A percentile compares a stretch with the other conserved stretches of the same genome.
Conservation (phyloP, 2,329 filamentous ascomycete species). For the Fusarium sp. region DNA sequence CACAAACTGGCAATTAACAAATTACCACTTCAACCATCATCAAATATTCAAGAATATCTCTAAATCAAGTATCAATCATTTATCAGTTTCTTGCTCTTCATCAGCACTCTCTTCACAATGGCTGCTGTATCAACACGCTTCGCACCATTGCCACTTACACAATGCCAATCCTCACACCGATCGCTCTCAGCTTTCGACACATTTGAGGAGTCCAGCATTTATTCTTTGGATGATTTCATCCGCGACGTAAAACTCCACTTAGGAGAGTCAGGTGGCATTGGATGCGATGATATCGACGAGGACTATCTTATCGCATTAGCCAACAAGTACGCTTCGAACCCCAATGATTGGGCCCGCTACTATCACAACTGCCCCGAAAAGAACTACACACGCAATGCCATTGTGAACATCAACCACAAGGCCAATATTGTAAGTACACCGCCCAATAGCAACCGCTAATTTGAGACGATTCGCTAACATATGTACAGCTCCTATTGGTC, state of each 20-base stretch:
- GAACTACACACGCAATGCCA: conserved; percentile 7
- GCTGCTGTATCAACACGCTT: conserved; percentile 10
- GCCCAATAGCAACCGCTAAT: accelerated
- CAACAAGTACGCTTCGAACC: conserved; percentile 3
- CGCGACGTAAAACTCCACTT: background rate
- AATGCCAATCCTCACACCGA: background rate
- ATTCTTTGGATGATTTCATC: background rate
- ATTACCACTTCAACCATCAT: background rate
- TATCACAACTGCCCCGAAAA: conserved; percentile 17
- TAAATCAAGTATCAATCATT: background rate
- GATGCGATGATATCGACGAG: conserved; percentile 10
- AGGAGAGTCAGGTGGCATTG: conserved; percentile 1
- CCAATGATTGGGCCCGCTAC: conserved; percentile 9
- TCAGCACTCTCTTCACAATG: background rate
- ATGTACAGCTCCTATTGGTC: background rate
- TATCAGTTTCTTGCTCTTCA: background rate
- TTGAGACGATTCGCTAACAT: background rate
- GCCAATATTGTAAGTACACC: background rate
- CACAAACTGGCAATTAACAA: too few relatives aligned
- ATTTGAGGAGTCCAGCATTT: background rate
- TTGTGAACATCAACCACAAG: conserved; percentile 10
- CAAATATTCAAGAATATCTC: accelerated
- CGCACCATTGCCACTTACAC: background rate
- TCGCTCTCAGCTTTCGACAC: background rate
- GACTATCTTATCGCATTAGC: conserved; percentile 3